Evolutionary conservation across 495 filamentous ascomycete genomes (phyloP).

Genomic region (Elasticomyces elasticus): DNA sequence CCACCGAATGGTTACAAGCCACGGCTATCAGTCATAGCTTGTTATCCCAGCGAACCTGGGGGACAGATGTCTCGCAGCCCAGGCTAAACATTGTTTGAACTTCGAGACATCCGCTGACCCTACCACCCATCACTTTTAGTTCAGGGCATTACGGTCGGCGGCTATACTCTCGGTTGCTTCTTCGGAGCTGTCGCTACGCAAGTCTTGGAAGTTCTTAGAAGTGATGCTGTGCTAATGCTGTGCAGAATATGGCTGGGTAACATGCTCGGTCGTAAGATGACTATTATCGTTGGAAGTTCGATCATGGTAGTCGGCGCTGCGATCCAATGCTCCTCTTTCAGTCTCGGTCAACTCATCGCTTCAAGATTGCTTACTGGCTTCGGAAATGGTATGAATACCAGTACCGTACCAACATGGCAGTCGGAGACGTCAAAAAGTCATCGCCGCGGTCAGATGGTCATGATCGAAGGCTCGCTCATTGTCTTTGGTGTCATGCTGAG

Average conservation of each 20-base stretch:
- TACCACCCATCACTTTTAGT: too few species aligned
- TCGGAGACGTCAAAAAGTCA: conserved; percentile 31
- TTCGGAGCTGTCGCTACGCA: conserved; percentile 54
- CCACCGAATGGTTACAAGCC: too few species aligned
- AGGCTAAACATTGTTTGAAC: too few species aligned
- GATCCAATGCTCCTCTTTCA: conserved; percentile 53
- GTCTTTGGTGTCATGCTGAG: conserved; percentile 25
- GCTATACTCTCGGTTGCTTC: conserved; percentile 69
- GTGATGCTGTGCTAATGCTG: too few species aligned
- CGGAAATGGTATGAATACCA: conserved; percentile 41
- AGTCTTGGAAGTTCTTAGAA: too few species aligned
- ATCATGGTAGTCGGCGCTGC: conserved; percentile 55
- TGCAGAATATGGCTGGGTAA: conserved; percentile 56
- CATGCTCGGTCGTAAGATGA: conserved; percentile 56
- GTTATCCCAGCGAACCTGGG: too few species aligned
- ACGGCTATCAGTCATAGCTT: too few species aligned
- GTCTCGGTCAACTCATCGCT: conserved; percentile 52
- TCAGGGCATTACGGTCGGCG: conserved; percentile 45
- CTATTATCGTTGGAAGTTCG: conserved; percentile 52
- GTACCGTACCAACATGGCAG: conserved; percentile 34
- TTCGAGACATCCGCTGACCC: too few species aligned
- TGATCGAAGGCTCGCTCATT: conserved; percentile 30
- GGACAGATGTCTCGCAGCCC: too few species aligned
- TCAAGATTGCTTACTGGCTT: conserved; percentile 58
- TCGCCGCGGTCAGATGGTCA: conserved; percentile 32